Evolutionary conservation across 2,329 filamentous ascomycete species (phyloP).

Genomic region (Nigrospora sphaerica): DNA sequence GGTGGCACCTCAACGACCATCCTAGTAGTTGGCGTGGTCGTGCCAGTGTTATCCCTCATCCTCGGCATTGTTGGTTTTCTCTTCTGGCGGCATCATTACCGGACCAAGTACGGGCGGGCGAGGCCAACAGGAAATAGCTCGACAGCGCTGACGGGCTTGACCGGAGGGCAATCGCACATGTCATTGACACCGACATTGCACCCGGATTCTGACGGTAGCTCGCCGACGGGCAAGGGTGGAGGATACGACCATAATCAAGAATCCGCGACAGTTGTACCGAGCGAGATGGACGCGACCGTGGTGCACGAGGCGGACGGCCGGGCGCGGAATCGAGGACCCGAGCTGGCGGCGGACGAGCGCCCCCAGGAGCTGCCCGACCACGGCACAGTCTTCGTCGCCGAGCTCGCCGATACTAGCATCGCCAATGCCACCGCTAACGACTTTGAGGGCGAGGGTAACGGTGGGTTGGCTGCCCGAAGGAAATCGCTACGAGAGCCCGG

Average conservation of each 20-base stretch:
- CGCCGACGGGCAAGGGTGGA: neutral
- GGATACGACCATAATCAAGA: neutral
- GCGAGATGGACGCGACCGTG: neutral
- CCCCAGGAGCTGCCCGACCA: neutral
- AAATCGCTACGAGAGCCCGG: neutral
- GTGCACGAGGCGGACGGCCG: neutral
- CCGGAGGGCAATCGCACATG: neutral
- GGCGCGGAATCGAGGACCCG: neutral
- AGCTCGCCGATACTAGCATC: neutral
- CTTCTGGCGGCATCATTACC: slow-evolving; percentile 1
- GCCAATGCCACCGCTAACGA: neutral
- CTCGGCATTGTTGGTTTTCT: neutral
- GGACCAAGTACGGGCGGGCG: neutral
- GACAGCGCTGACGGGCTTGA: neutral
- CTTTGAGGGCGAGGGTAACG: neutral
- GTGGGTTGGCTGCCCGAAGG: neutral
- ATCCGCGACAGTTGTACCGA: neutral
- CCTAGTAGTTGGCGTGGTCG: neutral
- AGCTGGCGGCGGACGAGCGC: neutral
- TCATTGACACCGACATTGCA: neutral
- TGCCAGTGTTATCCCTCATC: neutral
- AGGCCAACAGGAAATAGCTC: neutral
- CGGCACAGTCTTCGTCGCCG: neutral
- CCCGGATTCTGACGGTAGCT: neutral
- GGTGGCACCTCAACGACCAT: neutral